Percentiles rank a stretch among this genome's conserved stretches.
phyloP scores from a whole-genome alignment of 1,284 basidiomycete genomes.

The Singerocomus rubriflavus region DNA sequence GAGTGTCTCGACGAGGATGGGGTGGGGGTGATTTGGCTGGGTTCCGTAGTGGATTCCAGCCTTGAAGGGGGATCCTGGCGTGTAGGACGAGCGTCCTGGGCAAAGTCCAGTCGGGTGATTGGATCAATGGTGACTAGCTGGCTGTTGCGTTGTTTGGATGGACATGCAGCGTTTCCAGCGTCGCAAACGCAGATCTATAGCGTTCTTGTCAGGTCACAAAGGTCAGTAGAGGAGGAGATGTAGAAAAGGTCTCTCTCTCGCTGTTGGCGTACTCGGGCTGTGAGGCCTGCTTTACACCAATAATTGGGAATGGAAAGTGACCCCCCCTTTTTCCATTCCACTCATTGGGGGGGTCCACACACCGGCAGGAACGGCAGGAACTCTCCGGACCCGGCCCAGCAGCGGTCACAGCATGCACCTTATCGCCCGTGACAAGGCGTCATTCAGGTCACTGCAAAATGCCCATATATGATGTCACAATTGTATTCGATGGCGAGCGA shows the following conservation, averaged over 20 bases:
- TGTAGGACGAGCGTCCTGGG: constrained; percentile 54
- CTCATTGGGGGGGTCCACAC: constrained; percentile 12
- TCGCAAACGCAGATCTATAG: constrained; percentile 19
- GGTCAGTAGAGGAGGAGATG: constrained; percentile 21
- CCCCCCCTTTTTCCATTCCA: constrained; percentile 27
- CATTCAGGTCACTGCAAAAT: no score
- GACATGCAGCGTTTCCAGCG: constrained; percentile 32
- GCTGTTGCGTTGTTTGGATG: constrained; percentile 23
- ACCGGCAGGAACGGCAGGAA: no score
- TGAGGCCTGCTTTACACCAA: constrained; percentile 21
- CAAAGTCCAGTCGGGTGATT: constrained; percentile 50
- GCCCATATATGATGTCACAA: no score
- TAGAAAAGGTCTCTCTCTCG: constrained; percentile 24
- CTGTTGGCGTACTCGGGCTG: constrained; percentile 26
- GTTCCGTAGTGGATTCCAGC: constrained; percentile 43
- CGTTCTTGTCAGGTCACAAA: constrained; percentile 19
- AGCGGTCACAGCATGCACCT: no score
- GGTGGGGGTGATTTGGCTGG: constrained; percentile 28
- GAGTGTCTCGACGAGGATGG: constrained; percentile 18
- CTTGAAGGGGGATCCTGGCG: constrained; percentile 41
- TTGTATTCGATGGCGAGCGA: constrained; percentile 9
- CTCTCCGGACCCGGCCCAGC: no score
- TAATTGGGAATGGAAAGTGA: constrained; percentile 27
- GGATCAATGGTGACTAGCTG: constrained; percentile 65
- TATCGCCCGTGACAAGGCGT: no score